Evolutionary conservation across 768 basidiomycete species (phyloP), one percentile per base, ranked within the genome.

Genomic region (Boletus speciosus): DNA sequence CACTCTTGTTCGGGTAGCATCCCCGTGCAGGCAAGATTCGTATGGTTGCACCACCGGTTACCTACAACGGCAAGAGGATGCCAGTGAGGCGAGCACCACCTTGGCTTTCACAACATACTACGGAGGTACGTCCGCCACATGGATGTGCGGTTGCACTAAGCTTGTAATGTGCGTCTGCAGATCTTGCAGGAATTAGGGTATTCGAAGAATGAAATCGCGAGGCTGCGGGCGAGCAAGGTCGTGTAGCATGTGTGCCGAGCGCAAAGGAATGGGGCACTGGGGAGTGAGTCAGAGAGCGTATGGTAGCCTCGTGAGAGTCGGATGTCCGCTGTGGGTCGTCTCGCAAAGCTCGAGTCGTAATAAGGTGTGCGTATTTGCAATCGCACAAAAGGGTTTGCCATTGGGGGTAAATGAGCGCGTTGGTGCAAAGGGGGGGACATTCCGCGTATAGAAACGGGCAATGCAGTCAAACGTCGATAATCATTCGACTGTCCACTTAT

Each of bases 91-190:
- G 81, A 53, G 81, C 90, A n/a, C 91, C 92, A 11, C 92, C 92
- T n/a, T 93, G 84, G 79, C 76, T 91, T 23, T 90, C 89, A 49
- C 82, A 93, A 61, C 92, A 93, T 69, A 93, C 91, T 14, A 74
- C 73, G 4, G 88, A 92, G 81, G 87, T 86, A 66, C 41, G 71
- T 57, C 35, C 11, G 14, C 41, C 38, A 56, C 58, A 40, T 47
- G 52, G 47, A 40, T 23, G 32, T 45, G 25, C 41, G 16, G 50
- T 34, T 55, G 19, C 5, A 40, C 37, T n/a, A 9, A 39, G 42
- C 44, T 38, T 43, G 38, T 49, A 14, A 50, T 45, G 47, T 55
- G 54, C 37, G 46, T 38, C 49, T 54, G 51, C 54, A 84, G 68
- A 61, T 76, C 47, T 60, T 77, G 56, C 57, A 56, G 56, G 79